phyloP scores from a whole-genome alignment of 2,329 filamentous ascomycete genomes.

The Ceratocystis destructans region DNA sequence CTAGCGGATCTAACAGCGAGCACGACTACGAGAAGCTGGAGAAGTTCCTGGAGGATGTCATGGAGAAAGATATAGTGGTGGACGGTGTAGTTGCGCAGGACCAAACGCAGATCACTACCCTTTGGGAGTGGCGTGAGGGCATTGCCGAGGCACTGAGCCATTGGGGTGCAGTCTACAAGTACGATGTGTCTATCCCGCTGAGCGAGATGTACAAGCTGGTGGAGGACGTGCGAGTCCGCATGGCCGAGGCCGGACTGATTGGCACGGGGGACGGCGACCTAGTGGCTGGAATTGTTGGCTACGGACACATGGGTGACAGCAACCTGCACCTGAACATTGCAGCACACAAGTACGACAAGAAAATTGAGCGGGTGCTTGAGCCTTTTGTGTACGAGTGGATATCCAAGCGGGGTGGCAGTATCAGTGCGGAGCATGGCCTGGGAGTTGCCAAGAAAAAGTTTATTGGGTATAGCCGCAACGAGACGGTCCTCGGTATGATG shows the following conservation, averaged over 20 bases:
- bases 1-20: slow-evolving; percentile 83
- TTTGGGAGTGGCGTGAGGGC: slow-evolving; percentile 91
- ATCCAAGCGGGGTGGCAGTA: slow-evolving; percentile 70
- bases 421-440: slow-evolving; percentile 91
- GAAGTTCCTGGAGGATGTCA: slow-evolving; percentile 78
- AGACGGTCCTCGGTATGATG: slow-evolving; percentile 82
- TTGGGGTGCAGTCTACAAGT: slow-evolving; percentile 94
- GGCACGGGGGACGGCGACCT: slow-evolving; percentile 46
- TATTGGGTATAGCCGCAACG: slow-evolving; percentile 81
- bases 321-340: slow-evolving; percentile 91
- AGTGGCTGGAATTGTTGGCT: slow-evolving; percentile 82
- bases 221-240: slow-evolving; percentile 62
- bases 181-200: slow-evolving; percentile 90
- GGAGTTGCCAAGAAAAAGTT: slow-evolving; percentile 93
- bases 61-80: slow-evolving; percentile 70
- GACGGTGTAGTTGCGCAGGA: slow-evolving; percentile 90
- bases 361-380: slow-evolving; percentile 75
- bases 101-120: slow-evolving; percentile 69
- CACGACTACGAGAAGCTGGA: slow-evolving; percentile 90
- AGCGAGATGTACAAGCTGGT: slow-evolving; percentile 78
- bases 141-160: slow-evolving; percentile 81
- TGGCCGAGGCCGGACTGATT: slow-evolving; percentile 61
- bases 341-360: slow-evolving; percentile 68
- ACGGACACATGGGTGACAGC: slow-evolving; percentile 95
- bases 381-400: slow-evolving; percentile 99